Conservation (phyloP, 441 rosid species). For the Brassica balearica region DNA sequence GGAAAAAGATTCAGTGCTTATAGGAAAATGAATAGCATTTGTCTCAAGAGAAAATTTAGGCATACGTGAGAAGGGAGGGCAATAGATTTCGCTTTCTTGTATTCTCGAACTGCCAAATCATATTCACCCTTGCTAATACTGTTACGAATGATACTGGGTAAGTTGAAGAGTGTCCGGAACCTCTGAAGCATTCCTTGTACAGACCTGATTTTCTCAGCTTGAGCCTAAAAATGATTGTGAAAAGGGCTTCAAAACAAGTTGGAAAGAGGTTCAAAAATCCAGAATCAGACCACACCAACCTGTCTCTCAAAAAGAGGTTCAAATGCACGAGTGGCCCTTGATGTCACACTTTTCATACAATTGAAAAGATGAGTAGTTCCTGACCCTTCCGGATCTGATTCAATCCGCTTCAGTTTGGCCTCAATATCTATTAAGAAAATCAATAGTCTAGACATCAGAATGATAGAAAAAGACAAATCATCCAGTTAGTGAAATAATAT, state of each 20-base stretch:
- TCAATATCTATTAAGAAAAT: conserved; percentile 71
- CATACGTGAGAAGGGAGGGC: conserved; percentile 97
- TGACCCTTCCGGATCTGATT: conserved; percentile 97
- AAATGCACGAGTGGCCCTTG: conserved; percentile 84
- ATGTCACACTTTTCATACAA: conserved; percentile 83
- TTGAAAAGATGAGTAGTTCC: conserved; percentile 89
- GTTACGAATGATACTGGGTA: conserved; percentile 93
- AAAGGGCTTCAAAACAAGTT: conserved; percentile 30
- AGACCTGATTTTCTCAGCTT: conserved; percentile 98
- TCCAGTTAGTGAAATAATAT: conserved; percentile 30
- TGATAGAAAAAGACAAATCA: conserved; percentile 26
- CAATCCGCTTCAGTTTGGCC: conserved; percentile 91
- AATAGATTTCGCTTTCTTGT: conserved; percentile 97
- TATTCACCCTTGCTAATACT: conserved; percentile 97
- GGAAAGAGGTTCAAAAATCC: conserved; percentile 26
- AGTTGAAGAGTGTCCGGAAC: conserved; percentile 88
- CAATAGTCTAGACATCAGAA: conserved; percentile 39
- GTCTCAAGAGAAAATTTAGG: conserved; percentile 29
- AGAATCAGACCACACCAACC: conserved; percentile 51
- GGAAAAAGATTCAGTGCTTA: conserved; percentile 5
- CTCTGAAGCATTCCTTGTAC: conserved; percentile 99
- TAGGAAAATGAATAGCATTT: conserved; percentile 21
- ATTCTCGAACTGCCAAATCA: conserved; percentile 97
- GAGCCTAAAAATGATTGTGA: conserved; percentile 59
- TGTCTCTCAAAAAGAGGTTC: conserved; percentile 99